Evolutionary conservation across 495 filamentous ascomycete species (phyloP), one percentile per base, ranked within the genome.

Genomic region (Tuber borchii): DNA sequence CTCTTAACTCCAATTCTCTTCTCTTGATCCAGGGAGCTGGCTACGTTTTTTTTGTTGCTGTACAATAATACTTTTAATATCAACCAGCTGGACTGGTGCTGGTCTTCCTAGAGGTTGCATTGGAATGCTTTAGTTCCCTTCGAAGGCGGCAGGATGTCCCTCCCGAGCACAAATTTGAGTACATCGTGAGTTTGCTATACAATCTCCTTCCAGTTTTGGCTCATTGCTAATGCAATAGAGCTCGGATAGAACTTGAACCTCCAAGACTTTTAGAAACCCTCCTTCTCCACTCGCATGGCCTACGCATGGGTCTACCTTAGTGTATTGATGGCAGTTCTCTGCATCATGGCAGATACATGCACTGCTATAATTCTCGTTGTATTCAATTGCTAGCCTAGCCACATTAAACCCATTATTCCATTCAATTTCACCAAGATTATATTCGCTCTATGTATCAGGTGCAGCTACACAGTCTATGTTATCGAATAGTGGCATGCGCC

Each of bases 131-230:
- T 90, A 91, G 70, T 88, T 90, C 80, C 86, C 91, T 78, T 88
- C 92, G 81, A 92, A 91, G 82, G 84, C 86, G 79, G 88, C 87
- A 51, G 87, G 89, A 71, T 89, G 93, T 70, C 84, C 86, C 56
- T 87, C 22, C 93, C 73, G 93, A 96, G 84, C 91, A 97, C 85
- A 93, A 93, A 87, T 99, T 95, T 93, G 92, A 94, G 80, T 97
- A 93, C 79, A 93, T 99, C 82, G 94, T 96, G 88, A 76, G 92
- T 86, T 73, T 5, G 61, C 20, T 42, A 43, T 40, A 65, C 76
- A 31, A 2, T n/a, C n/a, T 37, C 46, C 69, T 31, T 37, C 45
- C 26, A 22, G 43, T 44, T 31, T 42, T 44, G 42, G 69, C 70
- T 72, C 46, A 71, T 71, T 46, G 65, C 39, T 73, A 73, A 71